These are phyloP conservation scores for Calonectria crousiana DNA, from an alignment of 2,329 filamentous ascomycete species.

Conservation along the genomic window DNA sequence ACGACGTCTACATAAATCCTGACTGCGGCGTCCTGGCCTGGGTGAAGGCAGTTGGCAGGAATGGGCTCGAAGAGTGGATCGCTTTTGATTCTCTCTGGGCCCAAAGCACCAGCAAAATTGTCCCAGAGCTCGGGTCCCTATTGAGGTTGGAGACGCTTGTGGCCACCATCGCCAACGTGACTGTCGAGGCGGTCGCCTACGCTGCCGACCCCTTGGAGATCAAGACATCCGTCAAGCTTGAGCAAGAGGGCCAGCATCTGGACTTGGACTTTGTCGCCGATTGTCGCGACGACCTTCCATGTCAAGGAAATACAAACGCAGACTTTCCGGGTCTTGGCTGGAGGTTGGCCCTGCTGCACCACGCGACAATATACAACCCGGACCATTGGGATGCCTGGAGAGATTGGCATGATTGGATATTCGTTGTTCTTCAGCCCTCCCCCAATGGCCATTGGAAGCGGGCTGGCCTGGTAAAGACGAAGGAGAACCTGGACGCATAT, in stretches of 20 bases:
- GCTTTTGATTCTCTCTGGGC: not conserved
- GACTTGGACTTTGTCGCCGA: not conserved
- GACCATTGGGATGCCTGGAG: not conserved
- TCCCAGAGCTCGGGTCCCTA: not conserved
- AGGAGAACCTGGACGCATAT: not conserved
- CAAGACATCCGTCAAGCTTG: not conserved
- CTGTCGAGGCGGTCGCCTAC: not conserved
- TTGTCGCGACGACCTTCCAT: not conserved
- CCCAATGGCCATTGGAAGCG: not conserved
- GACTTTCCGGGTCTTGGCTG: not conserved
- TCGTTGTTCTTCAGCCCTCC: not conserved
- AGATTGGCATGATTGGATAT: not conserved
- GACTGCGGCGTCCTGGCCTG: not conserved
- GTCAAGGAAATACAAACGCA: not conserved
- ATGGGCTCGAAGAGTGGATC: not conserved
- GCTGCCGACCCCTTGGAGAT: not conserved
- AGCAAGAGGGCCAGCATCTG: not conserved
- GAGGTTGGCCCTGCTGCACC: not conserved
- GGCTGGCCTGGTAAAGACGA: not conserved
- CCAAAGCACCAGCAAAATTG: not conserved
- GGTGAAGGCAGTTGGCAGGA: not conserved
- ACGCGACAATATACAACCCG: not conserved
- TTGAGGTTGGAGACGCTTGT: not conserved
- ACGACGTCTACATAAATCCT: not conserved
- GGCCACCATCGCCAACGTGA: not conserved